phyloP scores from a whole-genome alignment of 139 green algal species.

The Chlorella sp. region DNA sequence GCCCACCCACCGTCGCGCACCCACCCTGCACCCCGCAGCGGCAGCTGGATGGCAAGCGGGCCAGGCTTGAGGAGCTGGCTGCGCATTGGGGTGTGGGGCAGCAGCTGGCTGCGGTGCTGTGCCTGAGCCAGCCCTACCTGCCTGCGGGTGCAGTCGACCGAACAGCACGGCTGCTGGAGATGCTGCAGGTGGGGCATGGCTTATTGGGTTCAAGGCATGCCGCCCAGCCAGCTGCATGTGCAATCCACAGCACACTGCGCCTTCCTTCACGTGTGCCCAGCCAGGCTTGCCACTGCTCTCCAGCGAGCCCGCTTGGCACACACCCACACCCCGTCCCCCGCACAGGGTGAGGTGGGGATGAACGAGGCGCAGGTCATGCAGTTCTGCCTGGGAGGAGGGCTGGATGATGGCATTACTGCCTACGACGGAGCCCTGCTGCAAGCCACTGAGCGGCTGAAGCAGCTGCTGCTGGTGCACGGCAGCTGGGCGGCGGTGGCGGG shows the following conservation, averaged over 20 bases:
- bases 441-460: not conserved
- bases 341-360: conserved; percentile 5
- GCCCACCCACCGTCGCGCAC: too few relatives aligned
- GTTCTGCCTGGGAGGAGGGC: not conserved
- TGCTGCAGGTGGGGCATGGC: not conserved
- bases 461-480: conserved; percentile 8
- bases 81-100: not conserved
- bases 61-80: not conserved
- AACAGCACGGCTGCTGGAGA: not conserved
- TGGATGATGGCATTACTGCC: not conserved
- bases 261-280: too few relatives aligned
- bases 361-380: not conserved
- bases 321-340: too few relatives aligned
- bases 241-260: too few relatives aligned
- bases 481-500: not conserved
- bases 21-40: too few relatives aligned
- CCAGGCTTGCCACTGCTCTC: too few relatives aligned
- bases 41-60: not conserved
- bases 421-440: not conserved
- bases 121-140: not conserved
- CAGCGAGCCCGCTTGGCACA: too few relatives aligned
- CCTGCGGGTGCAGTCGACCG: not conserved
- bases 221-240: too few relatives aligned
- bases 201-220: too few relatives aligned
- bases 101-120: not conserved